Percentiles rank a stretch among this genome's conserved stretches.
Evolutionary conservation across 2,329 filamentous ascomycete genomes (phyloP).

Genomic region (Xylaria sp.): DNA sequence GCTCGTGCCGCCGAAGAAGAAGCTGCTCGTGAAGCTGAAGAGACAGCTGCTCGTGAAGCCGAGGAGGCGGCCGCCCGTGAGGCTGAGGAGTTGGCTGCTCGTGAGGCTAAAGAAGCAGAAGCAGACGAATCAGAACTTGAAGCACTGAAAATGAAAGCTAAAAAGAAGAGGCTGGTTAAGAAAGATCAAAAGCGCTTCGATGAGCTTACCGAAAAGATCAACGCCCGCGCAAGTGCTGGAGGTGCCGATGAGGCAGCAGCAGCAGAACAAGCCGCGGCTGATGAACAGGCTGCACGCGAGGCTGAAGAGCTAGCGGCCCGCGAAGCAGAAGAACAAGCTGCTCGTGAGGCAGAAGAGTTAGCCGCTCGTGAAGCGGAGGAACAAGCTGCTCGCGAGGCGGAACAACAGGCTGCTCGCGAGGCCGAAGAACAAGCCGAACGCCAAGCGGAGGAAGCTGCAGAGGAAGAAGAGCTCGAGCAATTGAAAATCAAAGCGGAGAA

Average conservation of each 20-base stretch:
- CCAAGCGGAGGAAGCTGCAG: constrained; percentile 25
- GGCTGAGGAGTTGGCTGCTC: constrained; percentile 39
- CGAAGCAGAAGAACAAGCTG: constrained; percentile 32
- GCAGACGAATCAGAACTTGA: constrained; percentile 29
- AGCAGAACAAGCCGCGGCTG: constrained; percentile 11
- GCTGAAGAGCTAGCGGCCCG: constrained; percentile 25
- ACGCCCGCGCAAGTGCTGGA: constrained; percentile 17
- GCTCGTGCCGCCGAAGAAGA: constrained; percentile 20
- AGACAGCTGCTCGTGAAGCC: constrained; percentile 1
- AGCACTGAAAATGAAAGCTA: constrained; percentile 14
- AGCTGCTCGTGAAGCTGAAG: constrained; percentile 8
- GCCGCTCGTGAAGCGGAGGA: constrained; percentile 32
- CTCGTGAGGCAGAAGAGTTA: constrained; percentile 26
- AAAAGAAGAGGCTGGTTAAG: constrained; percentile 19
- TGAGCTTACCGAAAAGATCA: constrained; percentile 31
- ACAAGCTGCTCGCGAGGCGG: constrained; percentile 39
- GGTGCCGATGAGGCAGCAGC: constrained; percentile 14
- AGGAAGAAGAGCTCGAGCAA: constrained; percentile 18
- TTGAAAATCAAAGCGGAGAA: constrained; percentile 12
- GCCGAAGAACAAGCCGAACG: constrained; percentile 32
- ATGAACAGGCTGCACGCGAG: constrained; percentile 29
- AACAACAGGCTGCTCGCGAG: constrained; percentile 38
- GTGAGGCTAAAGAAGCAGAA: constrained; percentile 35
- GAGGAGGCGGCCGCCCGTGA: constrained; percentile 35
- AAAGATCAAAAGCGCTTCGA: constrained; percentile 30